These are phyloP conservation scores for Cladosporium sp. DNA, from an alignment of 2,329 filamentous ascomycete genomes.

Conservation along the genomic window DNA sequence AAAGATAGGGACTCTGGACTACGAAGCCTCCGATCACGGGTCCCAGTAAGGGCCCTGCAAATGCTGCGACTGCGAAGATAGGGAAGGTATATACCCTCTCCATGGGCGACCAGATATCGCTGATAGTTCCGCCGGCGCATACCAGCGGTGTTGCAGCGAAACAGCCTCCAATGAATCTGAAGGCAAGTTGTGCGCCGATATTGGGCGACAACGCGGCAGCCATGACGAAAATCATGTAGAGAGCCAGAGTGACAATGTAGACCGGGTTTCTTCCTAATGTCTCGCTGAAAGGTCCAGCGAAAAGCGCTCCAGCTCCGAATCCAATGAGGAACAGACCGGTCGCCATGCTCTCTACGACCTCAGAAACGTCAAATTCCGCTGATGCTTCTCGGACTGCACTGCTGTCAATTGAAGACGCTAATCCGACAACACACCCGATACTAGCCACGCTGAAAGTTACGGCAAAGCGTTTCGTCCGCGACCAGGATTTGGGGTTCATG, in stretches of 20 bases:
- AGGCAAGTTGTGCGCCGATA: conserved; percentile 20
- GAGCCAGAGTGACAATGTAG: conserved; percentile 18
- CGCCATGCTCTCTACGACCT: conserved; percentile 11
- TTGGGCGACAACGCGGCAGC: conserved; percentile 20
- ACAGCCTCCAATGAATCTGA: conserved; percentile 23
- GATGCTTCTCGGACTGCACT: neutral
- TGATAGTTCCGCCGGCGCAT: conserved; percentile 22
- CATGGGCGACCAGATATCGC: conserved; percentile 22
- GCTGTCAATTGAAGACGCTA: conserved; percentile 10
- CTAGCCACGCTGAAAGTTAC: neutral
- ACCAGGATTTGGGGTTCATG: conserved; percentile 13
- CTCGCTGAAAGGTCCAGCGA: conserved; percentile 38
- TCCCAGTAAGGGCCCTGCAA: conserved; percentile 35
- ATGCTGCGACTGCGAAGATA: conserved; percentile 17
- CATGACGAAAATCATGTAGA: conserved; percentile 18
- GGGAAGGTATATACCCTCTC: conserved; percentile 22
- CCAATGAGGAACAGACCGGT: conserved; percentile 33
- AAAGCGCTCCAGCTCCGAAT: conserved; percentile 33
- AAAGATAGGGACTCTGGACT: conserved; percentile 17
- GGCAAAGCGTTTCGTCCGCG: neutral
- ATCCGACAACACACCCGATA: conserved; percentile 3
- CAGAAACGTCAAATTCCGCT: conserved; percentile 11
- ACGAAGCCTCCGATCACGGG: conserved; percentile 43
- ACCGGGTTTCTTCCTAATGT: conserved; percentile 29
- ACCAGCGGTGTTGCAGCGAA: conserved; percentile 22